Evolutionary conservation across 176 grass and related monocot genomes (phyloP).

Genomic region (Aegilops bicornis): DNA sequence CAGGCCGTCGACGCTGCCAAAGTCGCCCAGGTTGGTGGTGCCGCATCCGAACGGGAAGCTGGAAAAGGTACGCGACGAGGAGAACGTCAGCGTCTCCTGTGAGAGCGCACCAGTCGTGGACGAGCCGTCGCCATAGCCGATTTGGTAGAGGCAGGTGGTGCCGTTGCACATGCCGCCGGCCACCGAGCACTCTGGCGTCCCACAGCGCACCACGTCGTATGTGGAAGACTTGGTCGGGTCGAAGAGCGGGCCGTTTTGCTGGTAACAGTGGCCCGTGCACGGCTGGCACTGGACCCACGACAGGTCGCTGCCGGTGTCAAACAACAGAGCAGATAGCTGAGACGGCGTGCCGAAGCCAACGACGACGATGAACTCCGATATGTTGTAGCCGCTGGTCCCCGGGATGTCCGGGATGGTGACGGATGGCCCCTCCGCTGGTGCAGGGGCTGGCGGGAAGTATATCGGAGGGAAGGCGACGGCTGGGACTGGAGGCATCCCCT

Average conservation of each 20-base stretch:
- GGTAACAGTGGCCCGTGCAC: conserved; percentile 55
- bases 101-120: conserved; percentile 44
- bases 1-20: conserved; percentile 50
- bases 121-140: conserved; percentile 53
- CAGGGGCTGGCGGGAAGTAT: background rate
- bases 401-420: conserved; percentile 36
- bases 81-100: conserved; percentile 46
- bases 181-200: conserved; percentile 19
- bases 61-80: background rate
- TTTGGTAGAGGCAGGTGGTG: conserved; percentile 40
- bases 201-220: conserved; percentile 45
- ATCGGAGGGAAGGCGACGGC: background rate
- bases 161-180: conserved; percentile 7
- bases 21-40: conserved; percentile 16
- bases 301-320: conserved; percentile 80
- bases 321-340: conserved; percentile 1
- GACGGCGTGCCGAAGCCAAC: conserved; percentile 64
- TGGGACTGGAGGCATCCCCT: background rate
- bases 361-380: conserved; percentile 52
- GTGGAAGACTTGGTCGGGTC: conserved; percentile 59
- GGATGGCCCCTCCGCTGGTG: background rate
- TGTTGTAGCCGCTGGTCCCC: conserved; percentile 25
- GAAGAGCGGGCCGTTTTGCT: conserved; percentile 58
- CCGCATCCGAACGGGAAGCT: conserved; percentile 74
- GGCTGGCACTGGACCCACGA: conserved; percentile 83